These are phyloP conservation scores for Cordyceps cicadae DNA, from an alignment of 2,329 filamentous ascomycete genomes.

Conservation along the genomic window DNA sequence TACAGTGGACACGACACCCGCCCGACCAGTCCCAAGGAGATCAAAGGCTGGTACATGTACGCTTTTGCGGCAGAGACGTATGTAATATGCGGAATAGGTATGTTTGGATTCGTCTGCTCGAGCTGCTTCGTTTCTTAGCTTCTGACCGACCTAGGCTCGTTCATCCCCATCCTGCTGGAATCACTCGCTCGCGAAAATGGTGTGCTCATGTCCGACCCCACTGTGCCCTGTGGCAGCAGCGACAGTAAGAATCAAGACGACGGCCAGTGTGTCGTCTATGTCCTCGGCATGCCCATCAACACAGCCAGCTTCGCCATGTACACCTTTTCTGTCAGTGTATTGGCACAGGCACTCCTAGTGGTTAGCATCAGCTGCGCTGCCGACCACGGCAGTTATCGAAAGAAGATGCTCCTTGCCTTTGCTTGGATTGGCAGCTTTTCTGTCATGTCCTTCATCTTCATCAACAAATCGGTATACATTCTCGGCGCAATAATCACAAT, in stretches of 20 bases:
- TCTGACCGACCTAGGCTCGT: conserved; percentile 55
- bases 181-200: conserved; percentile 89
- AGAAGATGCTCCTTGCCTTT: conserved; percentile 78
- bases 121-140: neutral
- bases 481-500: conserved; percentile 79
- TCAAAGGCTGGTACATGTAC: conserved; percentile 92
- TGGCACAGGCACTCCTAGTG: conserved; percentile 81
- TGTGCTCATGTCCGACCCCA: conserved; percentile 70
- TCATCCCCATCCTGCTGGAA: conserved; percentile 92
- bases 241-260: conserved; percentile 44
- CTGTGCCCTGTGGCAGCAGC: conserved; percentile 62
- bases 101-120: conserved; percentile 23
- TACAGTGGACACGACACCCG: conserved; percentile 82
- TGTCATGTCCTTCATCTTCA: conserved; percentile 81
- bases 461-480: conserved; percentile 67
- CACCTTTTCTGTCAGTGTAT: conserved; percentile 86
- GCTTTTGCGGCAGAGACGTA: conserved; percentile 95
- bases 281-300: conserved; percentile 82
- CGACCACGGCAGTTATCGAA: conserved; percentile 87
- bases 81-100: conserved; percentile 72
- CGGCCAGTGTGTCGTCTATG: conserved; percentile 71
- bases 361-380: conserved; percentile 95
- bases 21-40: conserved; percentile 79
- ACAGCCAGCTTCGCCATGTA: conserved; percentile 98
- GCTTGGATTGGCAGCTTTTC: conserved; percentile 71